These are phyloP conservation scores for Tolypocladium guangdongense DNA, from an alignment of 2,329 filamentous ascomycete species.

Conservation along the genomic window DNA sequence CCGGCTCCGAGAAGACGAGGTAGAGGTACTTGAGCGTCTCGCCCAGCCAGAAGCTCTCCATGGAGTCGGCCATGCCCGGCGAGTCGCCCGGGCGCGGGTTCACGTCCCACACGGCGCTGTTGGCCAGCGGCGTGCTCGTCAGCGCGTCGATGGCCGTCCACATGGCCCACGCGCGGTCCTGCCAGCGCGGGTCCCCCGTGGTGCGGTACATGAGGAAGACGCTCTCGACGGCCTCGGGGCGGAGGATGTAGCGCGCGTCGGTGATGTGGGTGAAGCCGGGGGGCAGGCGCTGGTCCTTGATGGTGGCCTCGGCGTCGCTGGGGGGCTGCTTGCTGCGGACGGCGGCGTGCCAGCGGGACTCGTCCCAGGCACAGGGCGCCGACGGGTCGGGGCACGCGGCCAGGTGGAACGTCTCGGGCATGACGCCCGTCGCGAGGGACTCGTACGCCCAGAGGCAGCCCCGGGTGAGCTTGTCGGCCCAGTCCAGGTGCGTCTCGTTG, in stretches of 20 bases:
- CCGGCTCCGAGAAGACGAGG: conserved; percentile 55
- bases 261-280: conserved; percentile 52
- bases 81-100: conserved; percentile 12
- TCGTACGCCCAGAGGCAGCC: conserved; percentile 48
- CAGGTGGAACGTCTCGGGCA: conserved; percentile 40
- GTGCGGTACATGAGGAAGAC: conserved; percentile 43
- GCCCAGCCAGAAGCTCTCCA: conserved; percentile 60
- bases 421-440: conserved; percentile 40
- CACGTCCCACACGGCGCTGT: conserved; percentile 36
- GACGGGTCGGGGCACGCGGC: conserved; percentile 22
- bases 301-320: conserved; percentile 14
- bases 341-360: conserved; percentile 23
- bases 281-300: conserved; percentile 21
- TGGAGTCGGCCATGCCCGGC: conserved; percentile 41
- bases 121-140: conserved; percentile 35
- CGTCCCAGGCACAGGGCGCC: conserved; percentile 23
- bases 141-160: conserved; percentile 34
- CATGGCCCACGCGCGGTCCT: conserved; percentile 43
- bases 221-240: conserved; percentile 42
- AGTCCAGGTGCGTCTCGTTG: conserved; percentile 30
- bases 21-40: conserved; percentile 73
- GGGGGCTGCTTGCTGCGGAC: conserved; percentile 7
- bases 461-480: conserved; percentile 35
- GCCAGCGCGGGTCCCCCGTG: conserved; percentile 32
- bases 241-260: conserved; percentile 39